Evolutionary conservation across 1,139 yeast species (phyloP), one percentile per base, ranked within the genome.

Genomic region (Lodderomyces parapsilosis): DNA sequence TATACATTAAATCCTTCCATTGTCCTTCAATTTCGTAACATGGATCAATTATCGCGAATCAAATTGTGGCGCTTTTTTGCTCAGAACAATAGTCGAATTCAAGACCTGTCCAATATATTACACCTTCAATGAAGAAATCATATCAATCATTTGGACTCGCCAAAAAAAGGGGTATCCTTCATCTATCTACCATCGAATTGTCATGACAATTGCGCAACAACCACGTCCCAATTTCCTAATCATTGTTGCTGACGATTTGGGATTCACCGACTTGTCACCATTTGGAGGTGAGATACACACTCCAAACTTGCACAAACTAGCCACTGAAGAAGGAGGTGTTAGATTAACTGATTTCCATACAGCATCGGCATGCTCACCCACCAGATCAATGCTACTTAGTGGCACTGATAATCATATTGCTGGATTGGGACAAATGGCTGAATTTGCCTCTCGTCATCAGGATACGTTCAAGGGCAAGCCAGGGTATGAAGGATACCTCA

Each of bases 341-440:
- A 58, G 80, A 33, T 69, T 79, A 48, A 77, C 83, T 18, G 80
- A 80, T 49, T 80, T 78, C 58, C 84, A 80, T 48, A 76, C 85
- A 2, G 85, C 86, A 2, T 73, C 84, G 1, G 84, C 85, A 2
- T 80, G 85, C 50, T 78, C 84, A 2, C 85, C 86, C 2, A 80
- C 86, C 0, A 61, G 85, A 46, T 78, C 84, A 11, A 80, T 80
- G 81, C 62, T 80, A 7, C 60, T 80, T 35, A 74, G 81, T 2
- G 86, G 85, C 1, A 79, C 83, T 0, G 84, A 79, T 49, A 77
- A 78, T 51, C 84, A 79, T 47, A 71, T 79, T 55, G 83, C 83
- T 6, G 84, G 84, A 0, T 57, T 78, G 44, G 83, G 83, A 4
- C 82, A 78, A 54, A 77, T 79, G 83, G 74, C 72, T 0, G 84